Percentiles rank a stretch among this genome's conserved stretches.
Conservation (phyloP, 768 basidiomycete species). For the Mrakia frigida region DNA sequence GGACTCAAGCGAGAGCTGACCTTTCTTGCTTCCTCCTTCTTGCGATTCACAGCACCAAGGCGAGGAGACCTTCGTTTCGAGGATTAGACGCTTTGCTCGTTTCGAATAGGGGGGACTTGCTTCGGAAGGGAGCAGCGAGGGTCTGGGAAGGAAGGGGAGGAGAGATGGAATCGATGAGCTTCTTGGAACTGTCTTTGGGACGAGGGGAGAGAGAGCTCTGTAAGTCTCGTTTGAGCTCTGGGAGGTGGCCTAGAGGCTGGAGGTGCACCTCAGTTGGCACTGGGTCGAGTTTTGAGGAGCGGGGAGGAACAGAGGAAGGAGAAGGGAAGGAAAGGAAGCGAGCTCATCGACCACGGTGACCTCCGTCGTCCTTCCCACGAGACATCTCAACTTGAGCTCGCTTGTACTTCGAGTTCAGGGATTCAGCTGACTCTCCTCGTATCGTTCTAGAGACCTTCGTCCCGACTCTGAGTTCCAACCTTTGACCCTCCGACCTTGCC, state of each 20-base stretch:
- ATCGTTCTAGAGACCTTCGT: too few relatives aligned
- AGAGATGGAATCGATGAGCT: slow-evolving; percentile 14
- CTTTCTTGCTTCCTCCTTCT: background rate
- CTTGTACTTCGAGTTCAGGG: too few relatives aligned
- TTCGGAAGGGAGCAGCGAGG: background rate
- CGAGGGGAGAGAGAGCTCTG: background rate
- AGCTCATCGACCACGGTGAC: background rate
- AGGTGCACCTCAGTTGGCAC: background rate
- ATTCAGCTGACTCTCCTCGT: too few relatives aligned
- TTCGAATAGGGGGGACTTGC: background rate
- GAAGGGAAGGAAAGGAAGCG: background rate
- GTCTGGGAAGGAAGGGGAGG: background rate
- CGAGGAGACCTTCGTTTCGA: slow-evolving; percentile 36
- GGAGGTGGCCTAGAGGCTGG: background rate
- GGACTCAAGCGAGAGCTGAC: slow-evolving; percentile 9
- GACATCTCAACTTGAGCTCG: too few relatives aligned
- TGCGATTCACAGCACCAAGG: slow-evolving; percentile 33
- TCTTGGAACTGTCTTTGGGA: background rate
- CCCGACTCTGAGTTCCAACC: too few relatives aligned
- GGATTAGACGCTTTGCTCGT: background rate
- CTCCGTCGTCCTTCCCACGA: background rate
- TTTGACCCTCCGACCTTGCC: too few relatives aligned
- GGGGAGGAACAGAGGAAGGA: background rate
- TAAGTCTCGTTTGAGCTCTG: background rate
- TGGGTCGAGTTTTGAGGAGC: background rate